Base-by-base conservation (phyloP, 805 yeast species). In the Yamadazyma scolyti region DNA sequence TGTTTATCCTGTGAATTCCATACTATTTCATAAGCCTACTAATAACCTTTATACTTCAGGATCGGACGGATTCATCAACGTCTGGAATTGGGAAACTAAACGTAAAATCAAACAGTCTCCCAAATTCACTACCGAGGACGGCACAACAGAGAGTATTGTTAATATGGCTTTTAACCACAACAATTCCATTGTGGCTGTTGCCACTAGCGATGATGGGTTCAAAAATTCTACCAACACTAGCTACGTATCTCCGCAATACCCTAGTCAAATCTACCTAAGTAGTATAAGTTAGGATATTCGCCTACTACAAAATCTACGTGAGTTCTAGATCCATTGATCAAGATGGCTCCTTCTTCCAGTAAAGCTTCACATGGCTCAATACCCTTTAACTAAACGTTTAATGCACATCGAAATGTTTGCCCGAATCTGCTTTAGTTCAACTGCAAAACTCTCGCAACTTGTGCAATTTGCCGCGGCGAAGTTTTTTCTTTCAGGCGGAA, bases 1-100 rank as follows among this genome's bases (percentile, higher is more conserved):
- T 21, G 80, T 73, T 9, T 64, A 59, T 28, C 77, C 80, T 1
- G 75, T 75, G 6, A 74, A 75, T 30, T 58, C 70, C 2, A 44
- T 75, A 3, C 61, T 58, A 4, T 71, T 73, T 37, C 64, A 68
- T 30, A 58, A 63, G 1, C 29, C 30, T 10, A 39, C 55, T 30
- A 49, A 54, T 22, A 58, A 69, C 2, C 58, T 75, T 11, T 71
- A 68, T 44, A 71, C 80, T 1, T 71, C 68, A 0, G 80, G 79
- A 3, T 64, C 71, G 2, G 81, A 75, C 44, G 71, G 71, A 1
- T 47, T 54, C 13, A 61, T 75, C 6, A 71, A 73, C 39, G 49
- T 69, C 25, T 73, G 81, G 79, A 73, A 74, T 41, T 60, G 60
- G 52, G 48, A 56, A 24, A 57, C 64, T 28, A 48, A 69, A 23